Conservation (phyloP, 2,329 filamentous ascomycete species). For the Diaporthe helianthi region DNA sequence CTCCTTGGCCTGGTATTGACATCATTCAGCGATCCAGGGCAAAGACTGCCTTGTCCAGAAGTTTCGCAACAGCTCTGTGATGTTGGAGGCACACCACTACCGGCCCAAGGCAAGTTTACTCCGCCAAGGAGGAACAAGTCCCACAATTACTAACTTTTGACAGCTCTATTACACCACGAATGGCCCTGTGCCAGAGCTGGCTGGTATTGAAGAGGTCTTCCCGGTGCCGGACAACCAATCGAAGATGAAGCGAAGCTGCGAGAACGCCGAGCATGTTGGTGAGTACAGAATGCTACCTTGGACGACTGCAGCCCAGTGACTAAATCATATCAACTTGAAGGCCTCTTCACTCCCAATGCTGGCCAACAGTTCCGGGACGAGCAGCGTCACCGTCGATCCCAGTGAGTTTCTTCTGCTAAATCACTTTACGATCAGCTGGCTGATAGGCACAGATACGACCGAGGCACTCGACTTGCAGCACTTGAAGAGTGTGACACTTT, state of each 20-base stretch:
- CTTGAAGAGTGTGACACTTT: conserved; percentile 68
- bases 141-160: conserved; percentile 35
- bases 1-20: conserved; percentile 38
- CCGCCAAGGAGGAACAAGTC: no score
- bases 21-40: conserved; percentile 79
- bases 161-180: conserved; percentile 62
- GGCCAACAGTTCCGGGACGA: conserved; percentile 77
- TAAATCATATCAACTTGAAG: conserved; percentile 47
- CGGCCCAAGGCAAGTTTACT: conserved; percentile 74
- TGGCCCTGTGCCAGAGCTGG: conserved; percentile 55
- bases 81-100: conserved; percentile 83
- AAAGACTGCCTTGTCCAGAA: conserved; percentile 91
- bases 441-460: conserved; percentile 57
- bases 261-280: conserved; percentile 87
- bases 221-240: conserved; percentile 82
- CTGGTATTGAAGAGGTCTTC: conserved; percentile 77
- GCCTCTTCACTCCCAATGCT: conserved; percentile 81
- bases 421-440: neutral
- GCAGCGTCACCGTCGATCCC: conserved; percentile 77
- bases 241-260: conserved; percentile 86
- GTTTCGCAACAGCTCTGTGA: conserved; percentile 95
- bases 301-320: neutral
- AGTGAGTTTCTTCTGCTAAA: conserved; percentile 50
- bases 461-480: conserved; percentile 76
- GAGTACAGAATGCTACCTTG: conserved; percentile 45